Conservation (phyloP, 2,329 filamentous ascomycete species). For the Alternaria sp. region DNA sequence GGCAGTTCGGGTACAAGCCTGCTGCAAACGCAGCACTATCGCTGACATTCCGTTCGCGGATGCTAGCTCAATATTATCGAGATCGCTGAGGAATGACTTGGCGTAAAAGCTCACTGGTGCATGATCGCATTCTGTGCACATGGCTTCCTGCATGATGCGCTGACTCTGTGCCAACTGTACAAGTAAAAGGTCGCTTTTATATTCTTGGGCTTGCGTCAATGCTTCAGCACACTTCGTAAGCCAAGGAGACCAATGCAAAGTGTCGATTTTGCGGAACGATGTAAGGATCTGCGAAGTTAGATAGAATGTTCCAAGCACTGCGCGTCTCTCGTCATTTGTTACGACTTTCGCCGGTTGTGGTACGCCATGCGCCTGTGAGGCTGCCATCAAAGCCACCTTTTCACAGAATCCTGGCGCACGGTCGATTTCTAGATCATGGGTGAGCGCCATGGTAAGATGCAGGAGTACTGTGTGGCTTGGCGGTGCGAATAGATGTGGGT, state of each 20-base stretch:
- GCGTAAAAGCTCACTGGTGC: too few relatives aligned
- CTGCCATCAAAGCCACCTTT: constrained; percentile 7
- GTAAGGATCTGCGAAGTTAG: constrained; percentile 3
- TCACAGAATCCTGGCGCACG: constrained; percentile 10
- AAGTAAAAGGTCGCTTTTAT: too few relatives aligned
- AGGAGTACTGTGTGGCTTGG: constrained; percentile 13
- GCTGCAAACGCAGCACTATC: too few relatives aligned
- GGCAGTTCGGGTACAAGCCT: too few relatives aligned
- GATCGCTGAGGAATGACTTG: too few relatives aligned
- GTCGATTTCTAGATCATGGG: constrained; percentile 12
- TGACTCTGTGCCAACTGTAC: too few relatives aligned
- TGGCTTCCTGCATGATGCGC: too few relatives aligned
- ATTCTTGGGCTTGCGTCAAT: neutral
- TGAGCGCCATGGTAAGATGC: constrained; percentile 20
- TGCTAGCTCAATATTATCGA: too few relatives aligned
- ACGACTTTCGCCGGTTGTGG: constrained; percentile 9
- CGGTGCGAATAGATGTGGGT: constrained; percentile 11
- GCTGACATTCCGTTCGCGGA: too few relatives aligned
- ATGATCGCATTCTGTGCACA: too few relatives aligned
- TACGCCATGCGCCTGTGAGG: constrained; percentile 8
- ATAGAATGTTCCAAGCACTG: constrained; percentile 16
- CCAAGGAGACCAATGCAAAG: neutral
- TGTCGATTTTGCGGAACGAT: neutral
- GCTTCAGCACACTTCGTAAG: neutral
- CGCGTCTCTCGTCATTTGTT: constrained; percentile 13